A percentile compares a stretch with the other conserved stretches of the same genome.
Conservation (phyloP, 805 yeast species). For the Metschnikowia cubensis region DNA sequence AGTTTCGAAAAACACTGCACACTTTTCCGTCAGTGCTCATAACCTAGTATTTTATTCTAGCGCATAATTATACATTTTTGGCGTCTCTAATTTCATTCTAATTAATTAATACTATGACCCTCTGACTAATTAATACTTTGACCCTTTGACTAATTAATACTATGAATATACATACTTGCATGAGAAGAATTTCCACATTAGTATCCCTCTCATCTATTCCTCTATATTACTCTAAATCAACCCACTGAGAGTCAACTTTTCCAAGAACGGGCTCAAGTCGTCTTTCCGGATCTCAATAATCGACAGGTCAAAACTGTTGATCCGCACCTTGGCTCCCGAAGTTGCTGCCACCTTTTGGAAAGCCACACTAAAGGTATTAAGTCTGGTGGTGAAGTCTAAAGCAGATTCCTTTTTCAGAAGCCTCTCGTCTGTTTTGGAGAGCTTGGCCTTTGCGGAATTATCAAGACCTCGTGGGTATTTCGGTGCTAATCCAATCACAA, state of each 20-base stretch:
- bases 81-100: too few relatives aligned
- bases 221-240: constrained; percentile 20
- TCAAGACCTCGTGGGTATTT: constrained; percentile 55
- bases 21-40: too few relatives aligned
- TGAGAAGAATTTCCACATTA: too few relatives aligned
- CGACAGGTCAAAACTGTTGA: constrained; percentile 93
- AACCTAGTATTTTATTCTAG: too few relatives aligned
- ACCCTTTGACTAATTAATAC: too few relatives aligned
- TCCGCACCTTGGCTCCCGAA: constrained; percentile 83
- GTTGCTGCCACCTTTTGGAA: constrained; percentile 82
- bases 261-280: constrained; percentile 83
- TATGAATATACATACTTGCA: too few relatives aligned
- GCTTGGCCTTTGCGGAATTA: constrained; percentile 32
- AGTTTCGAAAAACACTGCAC: too few relatives aligned
- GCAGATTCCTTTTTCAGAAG: constrained; percentile 16
- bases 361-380: constrained; percentile 85
- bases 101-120: too few relatives aligned
- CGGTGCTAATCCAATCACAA: constrained; percentile 89
- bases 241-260: constrained; percentile 75
- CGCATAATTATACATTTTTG: too few relatives aligned
- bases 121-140: too few relatives aligned
- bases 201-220: not conserved
- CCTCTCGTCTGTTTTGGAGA: constrained; percentile 7
- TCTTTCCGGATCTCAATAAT: constrained; percentile 86
- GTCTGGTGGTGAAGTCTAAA: constrained; percentile 38